Evolutionary conservation across 192 early-diverging fungal species (phyloP).

Genomic region (Chytriomyces sp.): DNA sequence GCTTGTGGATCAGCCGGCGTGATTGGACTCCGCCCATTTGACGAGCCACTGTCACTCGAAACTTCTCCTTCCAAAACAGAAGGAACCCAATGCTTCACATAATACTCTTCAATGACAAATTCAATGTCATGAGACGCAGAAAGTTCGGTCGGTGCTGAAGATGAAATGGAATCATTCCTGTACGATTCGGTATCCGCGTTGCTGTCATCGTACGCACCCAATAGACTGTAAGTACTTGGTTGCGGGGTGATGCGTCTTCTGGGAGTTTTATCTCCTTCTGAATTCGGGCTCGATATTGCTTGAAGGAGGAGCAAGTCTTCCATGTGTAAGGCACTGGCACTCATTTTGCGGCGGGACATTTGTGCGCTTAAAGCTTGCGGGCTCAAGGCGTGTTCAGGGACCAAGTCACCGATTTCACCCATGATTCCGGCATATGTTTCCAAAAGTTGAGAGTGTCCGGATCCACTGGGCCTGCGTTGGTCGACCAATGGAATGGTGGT

Average conservation of each 20-base stretch:
- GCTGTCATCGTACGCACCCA: background rate
- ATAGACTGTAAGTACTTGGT: background rate
- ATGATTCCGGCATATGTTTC: constrained; percentile 27
- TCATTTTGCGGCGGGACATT: background rate
- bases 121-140: background rate
- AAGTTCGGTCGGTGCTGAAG: background rate
- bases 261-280: background rate
- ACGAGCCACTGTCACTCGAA: background rate
- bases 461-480: background rate
- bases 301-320: background rate
- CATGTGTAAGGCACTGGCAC: background rate
- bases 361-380: background rate
- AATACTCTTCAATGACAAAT: constrained; percentile 28
- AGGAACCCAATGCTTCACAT: constrained; percentile 21
- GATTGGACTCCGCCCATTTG: background rate
- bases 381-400: background rate
- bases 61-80: background rate
- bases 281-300: background rate
- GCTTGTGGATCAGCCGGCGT: background rate
- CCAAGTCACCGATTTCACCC: constrained; percentile 24
- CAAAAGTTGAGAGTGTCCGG: constrained; percentile 11
- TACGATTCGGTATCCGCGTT: background rate
- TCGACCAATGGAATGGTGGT: background rate
- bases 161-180: background rate
- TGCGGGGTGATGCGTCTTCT: background rate